Percentiles rank a stretch among this genome's conserved stretches.
Conservation (phyloP, 73 alveolate genomes). For the Strombidium stylifer region DNA sequence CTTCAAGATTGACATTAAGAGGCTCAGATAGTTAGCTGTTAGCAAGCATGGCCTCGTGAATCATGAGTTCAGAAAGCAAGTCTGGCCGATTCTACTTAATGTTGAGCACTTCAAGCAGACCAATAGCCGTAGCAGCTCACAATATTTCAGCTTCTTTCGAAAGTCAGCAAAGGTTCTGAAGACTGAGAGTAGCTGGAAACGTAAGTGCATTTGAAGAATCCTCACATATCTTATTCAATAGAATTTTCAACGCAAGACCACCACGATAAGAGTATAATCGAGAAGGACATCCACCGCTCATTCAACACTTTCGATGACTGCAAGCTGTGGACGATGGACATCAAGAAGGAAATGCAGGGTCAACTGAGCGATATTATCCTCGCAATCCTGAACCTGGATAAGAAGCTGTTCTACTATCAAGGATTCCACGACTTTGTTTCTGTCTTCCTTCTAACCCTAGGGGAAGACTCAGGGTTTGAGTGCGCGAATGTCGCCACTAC, state of each 20-base stretch:
- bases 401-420: slow-evolving; percentile 22
- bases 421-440: slow-evolving; percentile 53
- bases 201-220: neutral
- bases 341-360: slow-evolving; percentile 2
- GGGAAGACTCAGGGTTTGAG: slow-evolving; percentile 22
- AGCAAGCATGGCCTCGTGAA: slow-evolving; percentile 31
- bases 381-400: slow-evolving; percentile 4
- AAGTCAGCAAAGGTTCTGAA: neutral
- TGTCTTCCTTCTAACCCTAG: slow-evolving; percentile 34
- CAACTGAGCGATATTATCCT: neutral
- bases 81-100: slow-evolving; percentile 45
- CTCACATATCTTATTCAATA: neutral
- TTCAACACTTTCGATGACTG: slow-evolving; percentile 24
- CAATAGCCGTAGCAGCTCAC: neutral
- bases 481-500: slow-evolving; percentile 27
- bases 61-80: slow-evolving; percentile 16
- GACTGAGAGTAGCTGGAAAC: neutral
- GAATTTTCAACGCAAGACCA: neutral
- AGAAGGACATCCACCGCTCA: slow-evolving; percentile 32
- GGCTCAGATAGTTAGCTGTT: neutral
- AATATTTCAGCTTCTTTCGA: neutral
- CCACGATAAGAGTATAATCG: neutral
- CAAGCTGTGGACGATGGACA: neutral
- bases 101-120: neutral
- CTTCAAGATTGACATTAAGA: slow-evolving; percentile 13